Base-by-base conservation (phyloP, 352 stramenopile species). In the Pythium periplocum region DNA sequence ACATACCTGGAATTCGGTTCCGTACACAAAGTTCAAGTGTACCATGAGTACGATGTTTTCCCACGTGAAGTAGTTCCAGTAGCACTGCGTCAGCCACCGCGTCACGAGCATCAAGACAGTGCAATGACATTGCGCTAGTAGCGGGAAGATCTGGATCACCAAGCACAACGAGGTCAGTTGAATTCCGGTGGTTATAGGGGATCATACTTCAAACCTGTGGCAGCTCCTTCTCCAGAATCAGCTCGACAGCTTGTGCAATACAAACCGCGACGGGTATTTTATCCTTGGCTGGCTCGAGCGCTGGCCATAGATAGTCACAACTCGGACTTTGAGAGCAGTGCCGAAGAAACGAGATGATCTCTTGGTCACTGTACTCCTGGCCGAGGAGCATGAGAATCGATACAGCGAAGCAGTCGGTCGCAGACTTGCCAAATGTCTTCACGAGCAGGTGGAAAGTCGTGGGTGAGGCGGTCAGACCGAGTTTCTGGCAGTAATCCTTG, bases 61-160 rank as follows among this genome's bases (percentile, higher is more conserved):
- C 78, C 78, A 87, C 48, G 81, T 68, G 6, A 89, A 71, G 30
- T 83, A 85, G 51, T 87, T 89, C 75, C 75, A 89, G 54, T 86
- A 86, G 44, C 58, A 69, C 51, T 89, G 78, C 7, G 51, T 55
- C 5, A 81, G 61, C 78, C 78, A 89, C 5, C 74, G 68, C 11
- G 70, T 34, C 31, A 81, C 59, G 3, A 89, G 55, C 11, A 61
- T 62, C 10, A 75, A 45, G 17, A 89, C 53, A 0, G 71, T 78
- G 59, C 78, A 79, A 6, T 76, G 55, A 8, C 71, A 83, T 7
- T 72, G 63, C 26, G 69, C 55, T 4, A 86, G 66, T 4, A 53
- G 65, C 4, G 53, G 59, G 34, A 84, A 63, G 45, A 86, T 35
- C 78, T 89, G 36, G 3, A 31, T 12, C 17, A 26, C 17, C 17